Base-by-base conservation (phyloP, 495 filamentous ascomycete species). In the Durotheca rogersii region DNA sequence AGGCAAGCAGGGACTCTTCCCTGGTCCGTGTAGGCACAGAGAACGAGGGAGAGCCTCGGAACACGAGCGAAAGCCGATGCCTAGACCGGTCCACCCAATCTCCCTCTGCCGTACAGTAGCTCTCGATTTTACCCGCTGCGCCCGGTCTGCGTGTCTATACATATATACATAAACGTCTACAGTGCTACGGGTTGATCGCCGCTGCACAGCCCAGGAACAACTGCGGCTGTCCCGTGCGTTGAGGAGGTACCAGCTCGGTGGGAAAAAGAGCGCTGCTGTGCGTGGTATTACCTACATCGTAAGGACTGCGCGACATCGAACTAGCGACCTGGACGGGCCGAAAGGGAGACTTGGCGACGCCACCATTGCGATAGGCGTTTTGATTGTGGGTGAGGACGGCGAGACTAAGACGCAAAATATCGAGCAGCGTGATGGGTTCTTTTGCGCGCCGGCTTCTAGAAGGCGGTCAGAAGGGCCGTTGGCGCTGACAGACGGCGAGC, bases 361-460 rank as follows among this genome's bases (percentile, higher is more conserved):
- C 14, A 27, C 6, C 12, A 9, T 47, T 23, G 31, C 35, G 29
- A 46, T 30, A 6, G 18, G 23, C 16, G n/a, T 11, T 41, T 16
- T 44, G 41, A 56, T 46, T 50, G 41, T 4, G 23, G 9, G 23
- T 9, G 23, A 27, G 4, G 23, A 27, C 9, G 9, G 9, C 23
- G 23, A 27, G 23, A 4, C 23, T 27, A 27, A 27, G 4, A 9
- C 4, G 23, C 9, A 4, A 27, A 27, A 27, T 9, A 9, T 27
- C 23, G 29, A 7, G n/a, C n/a, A n/a, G n/a, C n/a, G n/a, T n/a
- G n/a, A n/a, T n/a, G 12, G 7, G 15, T 39, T 18, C n/a, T 17
- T 19, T 41, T 34, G 43, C 25, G 41, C 6, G 37, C 37, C 34
- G 12, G 39, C 33, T 49, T 45, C 48, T 43, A 15, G 55, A 55